A percentile compares a stretch with the other conserved stretches of the same genome.
Evolutionary conservation across 2,329 filamentous ascomycete species (phyloP).

Genomic region (Arthroderma sp.): DNA sequence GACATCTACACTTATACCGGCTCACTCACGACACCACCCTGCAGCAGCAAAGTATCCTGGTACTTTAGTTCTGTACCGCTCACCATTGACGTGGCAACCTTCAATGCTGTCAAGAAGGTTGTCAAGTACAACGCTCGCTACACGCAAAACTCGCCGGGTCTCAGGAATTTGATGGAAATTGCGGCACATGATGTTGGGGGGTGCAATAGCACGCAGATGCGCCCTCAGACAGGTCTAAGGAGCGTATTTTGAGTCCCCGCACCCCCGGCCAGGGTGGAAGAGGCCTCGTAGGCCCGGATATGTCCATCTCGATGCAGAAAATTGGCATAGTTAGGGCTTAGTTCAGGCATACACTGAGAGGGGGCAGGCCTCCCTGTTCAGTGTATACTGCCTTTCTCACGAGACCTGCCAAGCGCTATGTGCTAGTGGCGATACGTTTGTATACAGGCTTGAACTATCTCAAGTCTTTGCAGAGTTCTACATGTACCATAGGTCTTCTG

Average conservation of each 20-base stretch:
- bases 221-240: background rate
- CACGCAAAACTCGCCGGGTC: conserved; percentile 8
- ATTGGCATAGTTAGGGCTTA: background rate
- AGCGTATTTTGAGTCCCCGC: background rate
- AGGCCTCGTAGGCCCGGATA: no score
- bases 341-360: background rate
- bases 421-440: background rate
- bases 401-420: background rate
- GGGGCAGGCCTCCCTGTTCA: background rate
- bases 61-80: conserved; percentile 39
- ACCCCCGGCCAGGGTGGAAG: background rate
- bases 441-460: background rate
- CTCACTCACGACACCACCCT: conserved; percentile 52
- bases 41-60: conserved; percentile 46
- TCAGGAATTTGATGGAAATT: background rate
- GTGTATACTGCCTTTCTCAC: no score
- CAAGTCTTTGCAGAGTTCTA: background rate
- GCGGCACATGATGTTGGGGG: background rate
- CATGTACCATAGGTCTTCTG: background rate
- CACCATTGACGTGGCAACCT: conserved; percentile 37
- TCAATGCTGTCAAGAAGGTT: conserved; percentile 40
- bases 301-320: background rate
- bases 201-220: no score
- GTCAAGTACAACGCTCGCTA: conserved; percentile 20
- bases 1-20: conserved; percentile 37